Base-by-base conservation (phyloP, 108 stramenopile species). In the Cyclotella baltica region DNA sequence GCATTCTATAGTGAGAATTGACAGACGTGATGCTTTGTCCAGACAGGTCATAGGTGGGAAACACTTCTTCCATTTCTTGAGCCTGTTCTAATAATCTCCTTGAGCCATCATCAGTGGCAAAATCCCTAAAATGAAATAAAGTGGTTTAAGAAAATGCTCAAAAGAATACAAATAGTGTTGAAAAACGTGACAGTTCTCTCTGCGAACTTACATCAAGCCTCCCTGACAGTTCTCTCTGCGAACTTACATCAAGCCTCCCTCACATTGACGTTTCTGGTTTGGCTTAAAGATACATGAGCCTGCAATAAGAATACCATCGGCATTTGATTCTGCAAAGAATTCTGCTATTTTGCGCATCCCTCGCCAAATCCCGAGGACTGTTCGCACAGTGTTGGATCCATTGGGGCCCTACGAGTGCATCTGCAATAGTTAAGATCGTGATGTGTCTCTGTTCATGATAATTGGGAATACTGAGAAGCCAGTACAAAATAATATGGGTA, bases 31-130 rank as follows among this genome's bases (percentile, higher is more conserved):
- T 62, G 19, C 56, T 56, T 18, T 62, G 28, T 8, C 62, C 62
- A 6, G 59, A 46, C 34, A 30, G 4, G 62, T 78, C 70, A 31
- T 62, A 52, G 0, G 69, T 48, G 4, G 57, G 69, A 63, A 78
- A 78, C 16, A 71, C 30, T 62, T 72, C 61, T 51, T 71, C 57
- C 61, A 71, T 62, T 48, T 63, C 77, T 51, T 63, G 58, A 19
- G 77, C 38, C 23, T 63, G 23, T 10, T 37, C 16, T 18, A 62
- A 48, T 36, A 55, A 30, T 51, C 46, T 3, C 15, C 28, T 4
- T 29, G 40, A 28, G 3, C 56, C 70, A 20, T 71, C 57, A 38
- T 71, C 28, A 19, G 57, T 30, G 1, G 57, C 57, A 59, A 71
- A 71, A 27, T 59, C 72, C 23, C 46, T 22, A 52, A 34, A 37